Conservation (phyloP, 495 filamentous ascomycete genomes). For the Trichoderma orchidacearum region DNA sequence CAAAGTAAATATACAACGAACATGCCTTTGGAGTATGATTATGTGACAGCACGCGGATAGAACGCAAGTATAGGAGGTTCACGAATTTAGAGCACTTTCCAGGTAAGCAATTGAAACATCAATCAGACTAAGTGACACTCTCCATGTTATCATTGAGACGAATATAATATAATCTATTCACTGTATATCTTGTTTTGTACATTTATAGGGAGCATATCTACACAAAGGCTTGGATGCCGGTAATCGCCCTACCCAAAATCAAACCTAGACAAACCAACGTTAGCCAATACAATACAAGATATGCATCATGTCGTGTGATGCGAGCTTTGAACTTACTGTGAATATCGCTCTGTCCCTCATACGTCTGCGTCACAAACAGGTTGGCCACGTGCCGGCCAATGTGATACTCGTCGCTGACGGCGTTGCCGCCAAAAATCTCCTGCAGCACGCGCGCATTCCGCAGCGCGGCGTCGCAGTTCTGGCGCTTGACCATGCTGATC, state of each 20-base stretch:
- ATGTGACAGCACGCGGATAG: too few species aligned
- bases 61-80: too few species aligned
- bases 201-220: slow-evolving; percentile 10
- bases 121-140: too few species aligned
- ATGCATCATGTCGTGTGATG: not conserved
- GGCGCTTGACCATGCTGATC: slow-evolving; percentile 97
- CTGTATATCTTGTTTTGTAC: not conserved
- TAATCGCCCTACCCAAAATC: slow-evolving; percentile 58
- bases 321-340: slow-evolving; percentile 49
- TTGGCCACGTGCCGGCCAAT: slow-evolving; percentile 95
- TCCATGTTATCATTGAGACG: too few species aligned
- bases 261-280: slow-evolving; percentile 30
- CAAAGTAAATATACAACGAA: too few species aligned
- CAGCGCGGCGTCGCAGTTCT: slow-evolving; percentile 91
- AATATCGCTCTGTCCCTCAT: slow-evolving; percentile 95
- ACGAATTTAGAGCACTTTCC: too few species aligned
- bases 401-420: slow-evolving; percentile 88
- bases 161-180: too few species aligned
- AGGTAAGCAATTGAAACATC: too few species aligned
- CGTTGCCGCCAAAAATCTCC: slow-evolving; percentile 94
- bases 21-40: too few species aligned
- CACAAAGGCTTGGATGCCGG: slow-evolving; percentile 55
- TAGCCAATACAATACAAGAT: not conserved
- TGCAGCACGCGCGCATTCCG: slow-evolving; percentile 68
- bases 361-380: slow-evolving; percentile 93